Conservation (phyloP, 495 filamentous ascomycete genomes). For the Trichoderma parareesei region DNA sequence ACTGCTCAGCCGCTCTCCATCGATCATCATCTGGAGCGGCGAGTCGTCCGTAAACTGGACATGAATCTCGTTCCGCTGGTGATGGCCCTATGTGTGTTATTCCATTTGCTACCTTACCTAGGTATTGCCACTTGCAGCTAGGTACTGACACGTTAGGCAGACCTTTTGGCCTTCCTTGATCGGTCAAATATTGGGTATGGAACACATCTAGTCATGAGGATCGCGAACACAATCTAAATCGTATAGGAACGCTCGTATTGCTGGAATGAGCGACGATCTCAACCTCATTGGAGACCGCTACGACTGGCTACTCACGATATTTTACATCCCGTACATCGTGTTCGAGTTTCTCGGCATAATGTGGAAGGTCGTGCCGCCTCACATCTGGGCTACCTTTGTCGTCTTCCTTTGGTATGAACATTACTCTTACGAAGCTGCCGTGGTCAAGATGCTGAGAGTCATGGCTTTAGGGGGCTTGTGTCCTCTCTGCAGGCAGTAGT, state of each 20-base stretch:
- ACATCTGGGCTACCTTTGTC: conserved; percentile 29
- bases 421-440: background rate
- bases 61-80: conserved; percentile 14
- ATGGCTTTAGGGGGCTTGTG: conserved; percentile 41
- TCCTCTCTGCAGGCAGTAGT: conserved; percentile 54
- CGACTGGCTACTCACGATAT: conserved; percentile 70
- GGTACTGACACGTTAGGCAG: conserved; percentile 23
- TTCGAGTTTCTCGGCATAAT: conserved; percentile 65
- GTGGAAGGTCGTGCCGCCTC: conserved; percentile 60
- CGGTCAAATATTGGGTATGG: conserved; percentile 47
- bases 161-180: conserved; percentile 59
- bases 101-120: no score
- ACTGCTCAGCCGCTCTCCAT: background rate
- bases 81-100: conserved; percentile 17
- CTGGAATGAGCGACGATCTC: conserved; percentile 37
- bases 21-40: background rate
- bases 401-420: conserved; percentile 19
- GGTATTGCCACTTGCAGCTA: conserved; percentile 2
- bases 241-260: conserved; percentile 54
- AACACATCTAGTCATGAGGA: background rate
- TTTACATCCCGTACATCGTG: conserved; percentile 60
- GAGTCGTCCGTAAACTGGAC: background rate
- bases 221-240: background rate
- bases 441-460: background rate
- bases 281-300: conserved; percentile 34